These are phyloP conservation scores for Arabidopsis lyrata DNA, from an alignment of 441 rosid species.

Conservation along the genomic window DNA sequence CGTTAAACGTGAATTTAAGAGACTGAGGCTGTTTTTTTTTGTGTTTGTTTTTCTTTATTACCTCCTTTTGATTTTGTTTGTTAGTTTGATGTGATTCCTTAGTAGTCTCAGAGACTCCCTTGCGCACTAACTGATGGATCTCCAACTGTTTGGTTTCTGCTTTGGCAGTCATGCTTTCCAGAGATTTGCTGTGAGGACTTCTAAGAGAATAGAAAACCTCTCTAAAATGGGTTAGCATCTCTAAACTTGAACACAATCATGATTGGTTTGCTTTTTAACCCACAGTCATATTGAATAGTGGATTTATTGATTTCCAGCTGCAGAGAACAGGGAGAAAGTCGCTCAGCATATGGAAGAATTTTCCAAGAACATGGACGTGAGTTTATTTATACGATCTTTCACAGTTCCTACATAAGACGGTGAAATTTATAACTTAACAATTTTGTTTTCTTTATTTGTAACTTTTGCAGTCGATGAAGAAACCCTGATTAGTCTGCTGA, in stretches of 20 bases:
- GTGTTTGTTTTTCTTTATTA: not conserved
- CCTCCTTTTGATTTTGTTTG: not conserved
- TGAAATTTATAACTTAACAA: not conserved
- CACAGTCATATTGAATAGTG: not conserved
- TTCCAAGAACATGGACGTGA: conserved; percentile 64
- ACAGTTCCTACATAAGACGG: not conserved
- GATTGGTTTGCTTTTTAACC: conserved; percentile 7
- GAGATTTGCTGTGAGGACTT: conserved; percentile 97
- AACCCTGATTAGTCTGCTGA: too few relatives aligned
- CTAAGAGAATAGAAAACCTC: conserved; percentile 71
- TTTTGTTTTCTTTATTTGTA: not conserved
- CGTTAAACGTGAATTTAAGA: conserved; percentile 31
- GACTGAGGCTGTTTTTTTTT: conserved; percentile 40
- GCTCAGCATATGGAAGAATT: conserved; percentile 76
- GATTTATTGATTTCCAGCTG: conserved; percentile 55
- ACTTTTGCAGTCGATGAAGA: conserved; percentile 55
- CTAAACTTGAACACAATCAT: not conserved
- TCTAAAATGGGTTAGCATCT: conserved; percentile 53
- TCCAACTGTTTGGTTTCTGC: not conserved
- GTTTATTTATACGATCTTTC: not conserved
- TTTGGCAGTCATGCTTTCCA: conserved; percentile 80
- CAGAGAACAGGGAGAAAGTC: conserved; percentile 62
- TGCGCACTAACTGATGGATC: not conserved
- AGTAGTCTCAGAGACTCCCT: not conserved
- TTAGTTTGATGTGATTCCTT: not conserved